phyloP scores from a whole-genome alignment of 768 basidiomycete genomes.

The Tylopilus balloui region DNA sequence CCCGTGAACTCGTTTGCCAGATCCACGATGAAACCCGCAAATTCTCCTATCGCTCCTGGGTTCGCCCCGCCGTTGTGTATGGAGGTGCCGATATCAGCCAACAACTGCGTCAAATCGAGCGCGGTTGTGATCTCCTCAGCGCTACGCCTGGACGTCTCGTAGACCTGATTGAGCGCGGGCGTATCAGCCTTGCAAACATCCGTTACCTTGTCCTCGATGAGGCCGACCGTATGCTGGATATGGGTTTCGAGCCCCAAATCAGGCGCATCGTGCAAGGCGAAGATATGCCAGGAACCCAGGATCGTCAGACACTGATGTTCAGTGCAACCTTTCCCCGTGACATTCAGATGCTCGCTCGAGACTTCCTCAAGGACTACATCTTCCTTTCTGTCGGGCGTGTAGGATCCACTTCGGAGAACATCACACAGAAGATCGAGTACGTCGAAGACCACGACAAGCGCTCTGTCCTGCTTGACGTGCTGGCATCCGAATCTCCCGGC shows the following conservation, averaged over 20 bases:
- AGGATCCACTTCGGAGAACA: conserved; percentile 98
- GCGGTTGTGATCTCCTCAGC: conserved; percentile 93
- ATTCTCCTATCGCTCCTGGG: conserved; percentile 99
- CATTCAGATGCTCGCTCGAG: conserved; percentile 93
- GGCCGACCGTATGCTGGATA: conserved; percentile 99
- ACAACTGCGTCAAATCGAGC: conserved; percentile 91
- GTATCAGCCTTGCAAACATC: conserved; percentile 94
- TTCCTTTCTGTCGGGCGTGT: conserved; percentile 99
- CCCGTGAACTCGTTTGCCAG: conserved; percentile 97
- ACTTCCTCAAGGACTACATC: conserved; percentile 97
- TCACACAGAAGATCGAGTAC: conserved; percentile 98
- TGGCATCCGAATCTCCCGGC: conserved; percentile 63
- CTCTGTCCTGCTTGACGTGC: conserved; percentile 91
- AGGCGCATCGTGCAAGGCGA: conserved; percentile 96
- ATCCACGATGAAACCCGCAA: conserved; percentile 99
- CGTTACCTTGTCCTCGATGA: conserved; percentile 98
- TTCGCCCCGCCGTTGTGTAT: conserved; percentile 97
- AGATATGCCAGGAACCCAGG: conserved; percentile 92
- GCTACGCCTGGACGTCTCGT: conserved; percentile 98
- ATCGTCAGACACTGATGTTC: conserved; percentile 99
- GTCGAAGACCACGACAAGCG: conserved; percentile 98
- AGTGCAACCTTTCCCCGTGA: conserved; percentile 98
- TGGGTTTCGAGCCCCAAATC: conserved; percentile 99
- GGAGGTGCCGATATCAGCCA: conserved; percentile 97
- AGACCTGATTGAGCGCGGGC: conserved; percentile 96